A percentile compares a stretch with the other conserved stretches of the same genome.
Conservation (phyloP, 1,284 basidiomycete species). For the Ustilago lituana region DNA sequence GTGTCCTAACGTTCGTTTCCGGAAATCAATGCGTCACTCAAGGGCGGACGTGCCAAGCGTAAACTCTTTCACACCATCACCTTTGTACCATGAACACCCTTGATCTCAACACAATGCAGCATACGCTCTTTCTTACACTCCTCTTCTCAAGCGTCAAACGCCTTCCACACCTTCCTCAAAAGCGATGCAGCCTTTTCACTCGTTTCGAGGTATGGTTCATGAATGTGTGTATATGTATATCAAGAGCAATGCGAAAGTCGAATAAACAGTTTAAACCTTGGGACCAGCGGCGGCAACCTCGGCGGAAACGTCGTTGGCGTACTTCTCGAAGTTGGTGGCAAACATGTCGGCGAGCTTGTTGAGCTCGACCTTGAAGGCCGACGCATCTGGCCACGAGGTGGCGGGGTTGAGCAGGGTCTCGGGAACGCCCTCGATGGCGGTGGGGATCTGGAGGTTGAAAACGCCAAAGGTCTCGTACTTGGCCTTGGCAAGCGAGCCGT, state of each 20-base stretch:
- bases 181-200: no score
- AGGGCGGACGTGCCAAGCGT: no score
- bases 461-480: slow-evolving; percentile 81
- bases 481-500: slow-evolving; percentile 85
- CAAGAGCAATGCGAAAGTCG: background rate
- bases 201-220: no score
- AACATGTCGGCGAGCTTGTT: slow-evolving; percentile 67
- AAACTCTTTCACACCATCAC: no score
- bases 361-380: slow-evolving; percentile 60
- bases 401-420: slow-evolving; percentile 60
- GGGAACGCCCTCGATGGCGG: slow-evolving; percentile 54
- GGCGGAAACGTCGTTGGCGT: slow-evolving; percentile 59
- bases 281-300: slow-evolving; percentile 63
- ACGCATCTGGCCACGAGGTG: slow-evolving; percentile 58
- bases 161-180: no score
- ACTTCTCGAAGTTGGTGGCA: slow-evolving; percentile 65
- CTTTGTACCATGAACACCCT: no score
- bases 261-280: slow-evolving; percentile 28
- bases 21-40: no score
- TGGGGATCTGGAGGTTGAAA: slow-evolving; percentile 65
- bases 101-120: no score
- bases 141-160: no score
- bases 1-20: no score
- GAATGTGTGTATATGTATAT: slow-evolving; percentile 14
- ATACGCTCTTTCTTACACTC: no score